Conservation (phyloP, 1,139 yeast genomes). For the Lodderomyces theae region DNA sequence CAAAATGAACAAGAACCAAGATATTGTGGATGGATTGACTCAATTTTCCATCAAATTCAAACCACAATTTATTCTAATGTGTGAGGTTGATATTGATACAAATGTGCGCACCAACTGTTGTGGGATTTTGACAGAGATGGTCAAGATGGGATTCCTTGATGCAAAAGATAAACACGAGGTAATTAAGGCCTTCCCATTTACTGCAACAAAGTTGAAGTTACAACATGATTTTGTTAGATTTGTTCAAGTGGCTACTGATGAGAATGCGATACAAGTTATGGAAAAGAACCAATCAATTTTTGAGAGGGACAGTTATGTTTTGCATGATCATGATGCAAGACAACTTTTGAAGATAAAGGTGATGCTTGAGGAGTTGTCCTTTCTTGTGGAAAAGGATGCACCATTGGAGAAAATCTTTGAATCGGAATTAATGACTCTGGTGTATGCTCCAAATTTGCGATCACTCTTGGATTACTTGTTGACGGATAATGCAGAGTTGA, state of each 20-base stretch:
- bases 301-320: slow-evolving; percentile 20
- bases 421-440: slow-evolving; percentile 12
- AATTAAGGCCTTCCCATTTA: slow-evolving; percentile 15
- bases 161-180: slow-evolving; percentile 25
- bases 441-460: slow-evolving; percentile 29
- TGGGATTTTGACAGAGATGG: slow-evolving; percentile 53
- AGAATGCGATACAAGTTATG: slow-evolving; percentile 15
- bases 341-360: slow-evolving; percentile 36
- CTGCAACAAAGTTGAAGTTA: slow-evolving; percentile 28
- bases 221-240: slow-evolving; percentile 34
- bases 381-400: slow-evolving; percentile 5
- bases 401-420: slow-evolving; percentile 8
- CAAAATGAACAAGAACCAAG: slow-evolving; percentile 21
- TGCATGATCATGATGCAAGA: slow-evolving; percentile 24
- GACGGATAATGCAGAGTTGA: slow-evolving; percentile 34
- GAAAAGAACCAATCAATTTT: slow-evolving; percentile 25
- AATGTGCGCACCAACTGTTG: slow-evolving; percentile 54
- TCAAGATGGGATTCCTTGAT: slow-evolving; percentile 61
- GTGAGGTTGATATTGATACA: slow-evolving; percentile 29
- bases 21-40: slow-evolving; percentile 32
- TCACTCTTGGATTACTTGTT: slow-evolving; percentile 37
- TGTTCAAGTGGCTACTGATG: slow-evolving; percentile 22
- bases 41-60: slow-evolving; percentile 74
- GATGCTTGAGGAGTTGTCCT: slow-evolving; percentile 24
- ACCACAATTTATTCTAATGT: slow-evolving; percentile 61